Base-by-base conservation (phyloP, 2,329 filamentous ascomycete species). In the Pseudopithomyces maydicus region DNA sequence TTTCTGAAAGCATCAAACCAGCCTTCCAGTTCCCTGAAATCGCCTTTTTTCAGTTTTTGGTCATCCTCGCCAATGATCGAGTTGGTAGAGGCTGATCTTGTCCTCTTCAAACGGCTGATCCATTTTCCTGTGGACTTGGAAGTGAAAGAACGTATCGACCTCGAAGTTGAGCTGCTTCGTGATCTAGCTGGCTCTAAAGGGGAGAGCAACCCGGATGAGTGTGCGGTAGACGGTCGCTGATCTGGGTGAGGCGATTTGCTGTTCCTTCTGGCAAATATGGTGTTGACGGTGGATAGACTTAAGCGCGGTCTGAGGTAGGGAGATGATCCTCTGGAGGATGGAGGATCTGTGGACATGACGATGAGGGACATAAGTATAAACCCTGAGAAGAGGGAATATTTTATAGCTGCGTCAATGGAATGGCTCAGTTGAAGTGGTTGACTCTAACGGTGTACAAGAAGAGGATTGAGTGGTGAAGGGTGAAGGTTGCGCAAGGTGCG, bases 1-100 rank as follows among this genome's bases (percentile, higher is more conserved):
- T 57, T 62, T 38, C 63, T 61, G 54, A 74, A 74, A 7, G 67
- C 71, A 17, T 59, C 49, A 22, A 67, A 69, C 71, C 71, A 74
- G 54, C 69, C 64, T 19, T 69, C 63, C 6, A 71, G 56, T 17
- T 68, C 53, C 52, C 66, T 67, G 47, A 73, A 65, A 17, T 69
- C 65, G 29, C 56, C 39, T 43, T 67, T 63, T 57, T 61, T 44
- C 7, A 52, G 23, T 19, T 26, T 61, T 17, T 56, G 66, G 19
- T 58, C 32, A 14, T 17, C 41, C 29, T 42, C 55, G 29, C 58
- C 57, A 41, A 63, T 63, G 38, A 46, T 64, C 70, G 19, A 66
- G 38, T 22, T 65, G 33, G 55, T 70, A 22, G 72, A 72, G 17
- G 64, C 59, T 14, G 69, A 72, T 39, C 71, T 67, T 19, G 73